Base-by-base conservation (phyloP, 2,329 filamentous ascomycete genomes). In the Xylariaceae sp. region DNA sequence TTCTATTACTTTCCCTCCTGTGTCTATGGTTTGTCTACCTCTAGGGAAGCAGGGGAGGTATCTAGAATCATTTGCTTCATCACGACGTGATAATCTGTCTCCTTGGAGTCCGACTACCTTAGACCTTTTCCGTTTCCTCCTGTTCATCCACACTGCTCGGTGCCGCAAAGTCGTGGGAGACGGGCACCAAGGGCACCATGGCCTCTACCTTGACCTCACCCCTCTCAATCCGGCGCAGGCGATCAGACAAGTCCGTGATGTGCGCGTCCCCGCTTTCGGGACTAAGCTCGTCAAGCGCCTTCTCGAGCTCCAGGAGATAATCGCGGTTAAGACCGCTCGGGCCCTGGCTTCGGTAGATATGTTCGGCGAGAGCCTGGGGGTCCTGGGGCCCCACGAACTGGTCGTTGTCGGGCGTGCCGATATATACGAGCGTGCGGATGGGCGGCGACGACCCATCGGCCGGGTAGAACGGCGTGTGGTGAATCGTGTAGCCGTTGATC, bases 401-500 rank as follows among this genome's bases (percentile, higher is more conserved):
- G 53, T 89, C 87, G 67, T 99, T 99, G 45, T 87, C 84, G 0
- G 94, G 94, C 2, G 95, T 88, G 27, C 94, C 94, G 67, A 99
- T 97, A 71, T 99, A 99, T 1, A 95, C 89, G 59, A 96, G 81
- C 56, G 80, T 78, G 51, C 68, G 71, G 64, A 83, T 79, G 26
- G 72, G 62, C 3, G 72, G 62, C 3, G 67, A 68, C n/a, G 64
- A 27, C 19, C 59, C 59, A 44, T 70, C 60, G 26, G 58, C 77
- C 5, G 86, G 84, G 64, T 91, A 78, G 70, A 97, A 96, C 0
- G 87, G 84, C 31, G 91, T 89, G 71, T 91, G 89, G 72, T 96
- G 91, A 62, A 96, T 95, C 51, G 86, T 89, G 73, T 99, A 99
- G 30, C 94, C 94, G 73, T 97, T 96, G 68, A 97, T 96, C 73